Evolutionary conservation across 371 early-diverging fungal genomes (phyloP), one percentile per base, ranked within the genome.

Genomic region (Mucor velutinosus): DNA sequence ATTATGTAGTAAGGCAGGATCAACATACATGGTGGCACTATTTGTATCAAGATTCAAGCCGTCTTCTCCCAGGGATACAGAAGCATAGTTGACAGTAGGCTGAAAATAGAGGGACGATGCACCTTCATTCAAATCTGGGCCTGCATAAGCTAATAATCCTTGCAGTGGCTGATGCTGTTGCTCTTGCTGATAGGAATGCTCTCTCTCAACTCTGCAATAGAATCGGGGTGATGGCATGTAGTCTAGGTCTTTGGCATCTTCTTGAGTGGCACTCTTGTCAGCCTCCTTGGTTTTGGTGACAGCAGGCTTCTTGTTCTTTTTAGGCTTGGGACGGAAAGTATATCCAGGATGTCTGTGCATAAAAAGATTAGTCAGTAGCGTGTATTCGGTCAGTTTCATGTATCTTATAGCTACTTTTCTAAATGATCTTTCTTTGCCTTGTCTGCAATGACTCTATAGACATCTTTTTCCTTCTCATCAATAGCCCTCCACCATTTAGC

Each of bases 291-390:
- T 25, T 11, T 51, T 51, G 21, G 23, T 7, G 11, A 12, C 37
- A 37, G 37, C 14, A 37, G 23, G 32, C 19, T 56, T 29, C 32
- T 56, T 53, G 2, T 41, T 25, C 49, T 86, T 88, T 62, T 86
- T 88, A 68, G 87, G 86, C 69, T 86, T 85, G 39, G 92, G 91
- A 49, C 81, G 72, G 53, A 89, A 92, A 72, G 87, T 89, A 78
- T 92, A 92, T 65, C 86, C 81, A 12, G 92, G 92, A 65, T 91
- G 87, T 66, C 83, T 74, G 49, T 51, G 37, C 37, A 37, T 37
- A 53, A 11, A 3, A 17, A n/a, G 10, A 62, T 1, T 6, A 70
- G 69, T 70, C 75, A 21, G 3, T 58, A 11, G 1, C 21, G n/a
- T 7, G 27, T 32, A 43, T 25, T 7, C 14, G 19, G 12, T 23